Base-by-base conservation (phyloP, 2,329 filamentous ascomycete genomes). In the Byssothecium circinans region DNA sequence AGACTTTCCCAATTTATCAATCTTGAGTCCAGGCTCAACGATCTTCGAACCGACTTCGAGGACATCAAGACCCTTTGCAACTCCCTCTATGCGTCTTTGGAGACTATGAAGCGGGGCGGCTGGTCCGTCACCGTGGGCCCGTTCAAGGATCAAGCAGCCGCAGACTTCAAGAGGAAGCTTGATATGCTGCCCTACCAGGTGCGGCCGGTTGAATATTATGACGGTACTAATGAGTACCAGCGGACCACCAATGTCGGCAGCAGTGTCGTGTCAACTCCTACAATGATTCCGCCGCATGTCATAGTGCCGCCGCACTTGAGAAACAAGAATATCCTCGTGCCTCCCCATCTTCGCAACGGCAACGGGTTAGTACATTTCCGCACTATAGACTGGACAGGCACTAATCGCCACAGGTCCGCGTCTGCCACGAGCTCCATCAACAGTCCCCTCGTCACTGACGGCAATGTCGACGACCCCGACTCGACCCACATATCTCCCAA, bases 71-170 rank as follows among this genome's bases (percentile, higher is more conserved):
- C 55, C 12, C 8, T 57, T 2, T 53, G 37, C 33, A 54, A 60
- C 25, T 36, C 30, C 6, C 52, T 69, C 27, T 48, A 47, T 17
- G 44, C 38, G 11, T 58, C 58, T 2, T 46, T 68, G 19, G 57
- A 64, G 18, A 52, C 43, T 17, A 15, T 61, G 22, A 57, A 59
- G 42, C 56, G 51, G 29, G 58, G 54, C 7, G 45, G 48, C 11
- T 62, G 53, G 57, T 45, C 45, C 3, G 50, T 60, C 30, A 54
- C 45, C 11, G 45, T 64, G 22, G 53, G 56, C 4, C 50, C 57
- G 20, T 53, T 52, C 15, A 42, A 54, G 15, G 45, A 50, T 7
- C 53, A 58, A 19, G 38, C 40, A 10, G 55, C 55, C 15, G 38
- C 51, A 29, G 30, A 47, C 11, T 49, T 62, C 35, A 43, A 43